Conservation (phyloP, 768 basidiomycete genomes). For the Russula griseocarnosa region DNA sequence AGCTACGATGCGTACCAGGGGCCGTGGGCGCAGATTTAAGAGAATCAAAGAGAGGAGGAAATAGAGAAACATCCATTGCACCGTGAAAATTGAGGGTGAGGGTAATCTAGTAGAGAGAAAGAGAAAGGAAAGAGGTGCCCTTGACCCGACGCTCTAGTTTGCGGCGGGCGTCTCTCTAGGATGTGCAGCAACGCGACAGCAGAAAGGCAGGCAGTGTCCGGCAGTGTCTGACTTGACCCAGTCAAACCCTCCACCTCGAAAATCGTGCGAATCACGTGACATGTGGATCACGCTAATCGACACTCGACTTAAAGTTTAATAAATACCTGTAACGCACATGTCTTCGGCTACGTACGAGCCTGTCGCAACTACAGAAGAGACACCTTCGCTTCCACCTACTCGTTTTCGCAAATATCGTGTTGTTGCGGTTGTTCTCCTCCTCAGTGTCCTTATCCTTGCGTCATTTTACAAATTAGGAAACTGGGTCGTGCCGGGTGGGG, state of each 20-base stretch:
- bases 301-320: no score
- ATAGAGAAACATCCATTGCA: slow-evolving; percentile 41
- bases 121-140: slow-evolving; percentile 4
- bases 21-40: slow-evolving; percentile 40
- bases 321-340: background rate
- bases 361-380: slow-evolving; percentile 17
- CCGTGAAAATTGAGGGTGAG: slow-evolving; percentile 6
- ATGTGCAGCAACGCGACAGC: background rate
- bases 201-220: background rate
- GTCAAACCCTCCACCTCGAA: background rate
- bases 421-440: slow-evolving; percentile 8
- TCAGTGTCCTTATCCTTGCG: slow-evolving; percentile 18
- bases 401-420: slow-evolving; percentile 13
- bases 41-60: slow-evolving; percentile 44
- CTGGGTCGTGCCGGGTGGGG: slow-evolving; percentile 19
- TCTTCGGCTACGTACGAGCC: slow-evolving; percentile 21
- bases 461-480: slow-evolving; percentile 23
- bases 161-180: slow-evolving; percentile 17
- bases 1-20: slow-evolving; percentile 33
- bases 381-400: background rate
- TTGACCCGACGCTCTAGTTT: slow-evolving; percentile 17
- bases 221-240: background rate
- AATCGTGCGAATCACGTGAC: slow-evolving; percentile 9
- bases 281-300: no score
- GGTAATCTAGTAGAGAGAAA: slow-evolving; percentile 14